Base-by-base conservation (phyloP, 2,329 filamentous ascomycete genomes). In the Fusarium caatingaense region DNA sequence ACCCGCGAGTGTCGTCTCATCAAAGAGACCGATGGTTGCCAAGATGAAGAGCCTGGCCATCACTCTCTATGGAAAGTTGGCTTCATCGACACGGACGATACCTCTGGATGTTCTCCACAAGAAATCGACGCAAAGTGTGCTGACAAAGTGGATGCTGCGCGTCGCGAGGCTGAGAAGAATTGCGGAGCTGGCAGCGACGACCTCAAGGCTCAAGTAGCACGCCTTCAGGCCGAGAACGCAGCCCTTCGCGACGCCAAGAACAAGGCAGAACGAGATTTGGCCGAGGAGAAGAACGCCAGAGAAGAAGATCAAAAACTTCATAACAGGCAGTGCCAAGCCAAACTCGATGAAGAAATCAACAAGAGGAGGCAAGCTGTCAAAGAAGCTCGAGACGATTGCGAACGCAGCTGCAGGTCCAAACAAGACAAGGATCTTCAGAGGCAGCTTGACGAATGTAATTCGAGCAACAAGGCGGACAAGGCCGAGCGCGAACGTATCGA, bases 331-430 rank as follows among this genome's bases (percentile, higher is more conserved):
- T 54, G 50, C 5, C 50, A 54, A 32, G 16, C n/a, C 7, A 54
- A 44, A 30, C 37, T 54, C 2, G 11, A 54, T 44, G 25, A 54
- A 10, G 50, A 54, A 16, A 44, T 54, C 2, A 27, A 54, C 2
- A 44, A 18, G 50, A 6, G 50, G 2, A 44, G 37, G 8, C 21
- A 44, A 27, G 50, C 37, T 5, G 37, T 54, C 50, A 32, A 54
- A 25, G 37, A 44, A 1, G 50, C 50, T 11, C 50, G 50, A 4
- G 50, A 54, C 0, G 37, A 44, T 6, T 40, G 27, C 40, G 27
- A 54, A 23, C 37, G 50, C 37, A 54, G 25, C 27, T 54, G 50
- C 50, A 54, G 27, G 20, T 54, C 50, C 11, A 44, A 54, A 25
- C 50, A 54, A 44, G 50, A 44, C 27, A 20, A 23, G 4, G 50